Evolutionary conservation across 2,329 filamentous ascomycete species (phyloP).

Genomic region (Aspergillus amoenus): DNA sequence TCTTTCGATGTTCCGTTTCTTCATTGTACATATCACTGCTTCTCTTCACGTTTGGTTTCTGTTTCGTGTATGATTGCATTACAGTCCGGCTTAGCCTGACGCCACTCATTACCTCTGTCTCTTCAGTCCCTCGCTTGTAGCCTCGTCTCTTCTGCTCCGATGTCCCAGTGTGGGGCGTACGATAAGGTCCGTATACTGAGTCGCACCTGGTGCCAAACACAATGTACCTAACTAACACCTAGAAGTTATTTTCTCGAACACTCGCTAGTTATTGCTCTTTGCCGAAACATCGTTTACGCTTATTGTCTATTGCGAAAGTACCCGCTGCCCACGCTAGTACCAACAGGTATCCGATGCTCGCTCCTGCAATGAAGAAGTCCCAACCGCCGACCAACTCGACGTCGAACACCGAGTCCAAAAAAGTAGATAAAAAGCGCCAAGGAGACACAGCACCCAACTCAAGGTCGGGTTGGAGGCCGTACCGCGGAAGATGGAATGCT

Average conservation of each 20-base stretch:
- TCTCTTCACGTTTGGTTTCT: background rate
- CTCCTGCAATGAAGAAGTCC: conserved; percentile 10
- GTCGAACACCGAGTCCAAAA: conserved; percentile 6
- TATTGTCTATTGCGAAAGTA: background rate
- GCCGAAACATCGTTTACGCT: background rate
- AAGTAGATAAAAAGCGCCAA: background rate
- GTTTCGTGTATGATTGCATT: background rate
- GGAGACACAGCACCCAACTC: background rate
- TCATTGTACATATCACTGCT: background rate
- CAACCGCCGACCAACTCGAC: background rate
- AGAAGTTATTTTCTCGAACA: background rate
- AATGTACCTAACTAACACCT: conserved; percentile 1
- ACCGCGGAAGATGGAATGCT: conserved; percentile 19
- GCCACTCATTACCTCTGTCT: background rate
- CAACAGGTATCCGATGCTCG: background rate
- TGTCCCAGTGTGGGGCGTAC: conserved; percentile 18
- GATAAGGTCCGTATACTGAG: conserved; percentile 14
- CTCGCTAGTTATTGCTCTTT: background rate
- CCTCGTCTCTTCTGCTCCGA: conserved; percentile 7
- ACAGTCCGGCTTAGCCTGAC: background rate
- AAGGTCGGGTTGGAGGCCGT: conserved; percentile 19
- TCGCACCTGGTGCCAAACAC: background rate
- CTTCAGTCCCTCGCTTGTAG: background rate
- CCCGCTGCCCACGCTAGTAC: background rate
- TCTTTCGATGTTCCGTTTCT: background rate